Evolutionary conservation across 2,329 filamentous ascomycete genomes (phyloP).

Genomic region (Gliomastix tumulicola): DNA sequence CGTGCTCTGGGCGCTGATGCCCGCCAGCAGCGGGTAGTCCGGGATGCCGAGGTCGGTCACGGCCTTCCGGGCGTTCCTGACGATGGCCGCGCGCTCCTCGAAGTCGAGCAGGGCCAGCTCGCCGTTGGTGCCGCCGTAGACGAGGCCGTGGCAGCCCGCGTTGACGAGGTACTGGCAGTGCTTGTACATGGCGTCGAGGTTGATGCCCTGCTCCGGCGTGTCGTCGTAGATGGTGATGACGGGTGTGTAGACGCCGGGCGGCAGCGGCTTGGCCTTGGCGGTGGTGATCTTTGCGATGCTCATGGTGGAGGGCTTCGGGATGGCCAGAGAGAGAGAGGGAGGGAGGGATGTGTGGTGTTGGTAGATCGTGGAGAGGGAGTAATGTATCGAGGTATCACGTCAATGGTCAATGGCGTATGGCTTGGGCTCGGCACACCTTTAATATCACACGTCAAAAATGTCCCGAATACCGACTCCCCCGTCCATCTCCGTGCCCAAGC

Average conservation of each 20-base stretch:
- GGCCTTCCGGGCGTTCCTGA: constrained; percentile 27
- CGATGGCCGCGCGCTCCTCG: constrained; percentile 30
- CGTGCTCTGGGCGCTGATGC: constrained; percentile 42
- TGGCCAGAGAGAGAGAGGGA: too few species aligned
- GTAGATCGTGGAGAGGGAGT: too few species aligned
- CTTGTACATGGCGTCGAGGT: constrained; percentile 35
- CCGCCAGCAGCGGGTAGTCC: constrained; percentile 34
- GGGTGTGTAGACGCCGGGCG: constrained; percentile 36
- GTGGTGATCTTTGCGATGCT: constrained; percentile 16
- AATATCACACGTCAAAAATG: too few species aligned
- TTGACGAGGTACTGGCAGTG: constrained; percentile 32
- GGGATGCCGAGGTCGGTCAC: constrained; percentile 23
- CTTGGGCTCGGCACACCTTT: too few species aligned
- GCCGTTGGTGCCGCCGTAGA: constrained; percentile 38
- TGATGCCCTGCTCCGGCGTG: constrained; percentile 28
- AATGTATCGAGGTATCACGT: too few species aligned
- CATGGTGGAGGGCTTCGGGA: too few species aligned
- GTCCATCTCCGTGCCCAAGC: too few species aligned
- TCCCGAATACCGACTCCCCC: too few species aligned
- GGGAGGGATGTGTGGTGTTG: too few species aligned
- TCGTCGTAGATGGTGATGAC: constrained; percentile 38
- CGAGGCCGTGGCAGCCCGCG: constrained; percentile 35
- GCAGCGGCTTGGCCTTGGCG: constrained; percentile 27
- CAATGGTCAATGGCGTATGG: too few species aligned
- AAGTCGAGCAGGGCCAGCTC: constrained; percentile 33